Percentiles rank a stretch among this genome's conserved stretches.
Evolutionary conservation across 441 rosid species (phyloP).

Genomic region (Pelargonium fulgidum): DNA sequence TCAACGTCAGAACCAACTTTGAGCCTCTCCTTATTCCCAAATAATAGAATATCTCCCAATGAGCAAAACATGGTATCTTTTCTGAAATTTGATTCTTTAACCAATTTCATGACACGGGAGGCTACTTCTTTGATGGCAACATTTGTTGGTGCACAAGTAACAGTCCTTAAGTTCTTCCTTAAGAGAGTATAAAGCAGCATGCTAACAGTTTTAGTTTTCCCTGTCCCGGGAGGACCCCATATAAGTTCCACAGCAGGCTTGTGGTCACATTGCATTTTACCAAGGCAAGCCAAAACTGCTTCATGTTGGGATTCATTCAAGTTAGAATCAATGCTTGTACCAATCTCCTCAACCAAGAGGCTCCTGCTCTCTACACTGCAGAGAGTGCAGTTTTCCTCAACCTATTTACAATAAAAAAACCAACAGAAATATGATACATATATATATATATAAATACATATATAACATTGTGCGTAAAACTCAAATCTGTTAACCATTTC

Average conservation of each 20-base stretch:
- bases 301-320: constrained; percentile 39
- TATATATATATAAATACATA: too few relatives aligned
- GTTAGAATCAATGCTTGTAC: constrained; percentile 9
- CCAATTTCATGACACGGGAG: constrained; percentile 31
- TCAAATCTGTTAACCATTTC: background rate
- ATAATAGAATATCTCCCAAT: constrained; percentile 34
- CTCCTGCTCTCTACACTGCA: constrained; percentile 9
- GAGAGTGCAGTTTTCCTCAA: constrained; percentile 18
- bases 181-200: constrained; percentile 35
- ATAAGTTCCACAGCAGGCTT: constrained; percentile 36
- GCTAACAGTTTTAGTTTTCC: constrained; percentile 51
- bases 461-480: background rate
- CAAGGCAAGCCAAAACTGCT: constrained; percentile 32
- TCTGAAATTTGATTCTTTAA: constrained; percentile 22
- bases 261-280: constrained; percentile 26
- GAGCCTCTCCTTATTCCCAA: constrained; percentile 31
- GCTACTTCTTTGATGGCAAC: constrained; percentile 45
- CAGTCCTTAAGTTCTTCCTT: constrained; percentile 30
- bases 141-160: constrained; percentile 58
- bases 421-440: background rate
- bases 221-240: constrained; percentile 76
- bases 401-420: constrained; percentile 23
- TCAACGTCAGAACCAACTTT: constrained; percentile 24
- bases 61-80: constrained; percentile 11
- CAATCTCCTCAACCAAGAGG: constrained; percentile 8